A percentile compares a stretch with the other conserved stretches of the same genome.
phyloP scores from a whole-genome alignment of 179 eudicot species.

The Gypsophila paniculata region DNA sequence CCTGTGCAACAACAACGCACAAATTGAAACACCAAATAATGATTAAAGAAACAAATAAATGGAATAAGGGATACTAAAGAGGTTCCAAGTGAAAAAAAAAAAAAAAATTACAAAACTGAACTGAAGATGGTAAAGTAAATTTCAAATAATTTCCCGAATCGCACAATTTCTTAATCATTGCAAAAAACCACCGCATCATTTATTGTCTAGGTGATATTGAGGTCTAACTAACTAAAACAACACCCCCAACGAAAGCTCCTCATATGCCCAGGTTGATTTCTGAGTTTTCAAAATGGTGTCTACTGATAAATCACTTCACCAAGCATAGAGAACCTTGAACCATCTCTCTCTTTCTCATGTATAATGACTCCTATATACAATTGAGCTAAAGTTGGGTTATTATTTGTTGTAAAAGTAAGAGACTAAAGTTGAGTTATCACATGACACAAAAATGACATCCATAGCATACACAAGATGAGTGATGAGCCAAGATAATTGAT shows the following conservation, averaged over 20 bases:
- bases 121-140: too few relatives aligned
- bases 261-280: not conserved
- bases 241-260: not conserved
- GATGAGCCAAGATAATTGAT: too few relatives aligned
- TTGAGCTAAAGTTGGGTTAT: not conserved
- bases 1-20: constrained; percentile 38
- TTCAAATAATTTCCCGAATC: too few relatives aligned
- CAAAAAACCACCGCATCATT: not conserved
- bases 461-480: too few relatives aligned
- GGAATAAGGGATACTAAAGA: not conserved
- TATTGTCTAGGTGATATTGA: not conserved
- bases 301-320: not conserved
- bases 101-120: not conserved
- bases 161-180: too few relatives aligned
- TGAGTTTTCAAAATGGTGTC: not conserved
- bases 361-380: not conserved
- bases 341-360: not conserved
- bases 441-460: too few relatives aligned
- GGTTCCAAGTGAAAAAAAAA: not conserved
- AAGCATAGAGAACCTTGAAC: not conserved
- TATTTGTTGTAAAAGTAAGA: not conserved
- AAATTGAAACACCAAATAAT: not conserved
- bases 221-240: not conserved
- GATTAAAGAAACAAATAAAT: not conserved
- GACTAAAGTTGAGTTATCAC: not conserved